phyloP scores from a whole-genome alignment of 2,329 filamentous ascomycete species.

The Ophiostoma sp. region DNA sequence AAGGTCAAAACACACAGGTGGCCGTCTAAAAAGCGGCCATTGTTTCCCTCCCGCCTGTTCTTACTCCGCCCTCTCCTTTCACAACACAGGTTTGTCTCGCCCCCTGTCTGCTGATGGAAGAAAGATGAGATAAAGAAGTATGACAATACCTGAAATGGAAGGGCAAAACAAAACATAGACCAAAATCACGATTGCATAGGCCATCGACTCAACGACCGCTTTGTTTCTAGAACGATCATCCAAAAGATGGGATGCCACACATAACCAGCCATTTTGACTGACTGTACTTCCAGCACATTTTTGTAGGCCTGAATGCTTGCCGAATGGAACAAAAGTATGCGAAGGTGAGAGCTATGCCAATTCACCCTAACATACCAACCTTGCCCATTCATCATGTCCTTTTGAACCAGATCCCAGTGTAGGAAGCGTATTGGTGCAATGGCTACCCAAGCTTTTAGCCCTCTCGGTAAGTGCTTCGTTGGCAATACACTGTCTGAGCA shows the following conservation, averaged over 20 bases:
- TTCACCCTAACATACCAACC: neutral
- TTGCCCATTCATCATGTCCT: neutral
- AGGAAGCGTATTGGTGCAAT: neutral
- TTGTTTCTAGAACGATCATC: constrained; percentile 6
- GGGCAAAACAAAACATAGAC: neutral
- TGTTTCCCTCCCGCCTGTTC: neutral
- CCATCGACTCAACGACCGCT: neutral
- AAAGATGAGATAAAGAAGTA: neutral
- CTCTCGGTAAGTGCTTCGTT: constrained; percentile 22
- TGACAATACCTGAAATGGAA: too few species aligned
- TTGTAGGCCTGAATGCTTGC: neutral
- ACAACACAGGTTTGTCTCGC: neutral
- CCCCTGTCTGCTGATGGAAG: neutral
- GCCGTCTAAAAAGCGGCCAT: neutral
- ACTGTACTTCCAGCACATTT: neutral
- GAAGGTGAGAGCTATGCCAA: neutral
- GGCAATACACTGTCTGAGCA: constrained; percentile 14
- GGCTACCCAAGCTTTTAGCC: constrained; percentile 20
- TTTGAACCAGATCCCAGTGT: neutral
- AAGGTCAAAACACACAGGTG: neutral
- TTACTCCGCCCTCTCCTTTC: neutral
- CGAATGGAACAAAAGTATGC: neutral
- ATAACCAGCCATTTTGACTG: too few species aligned
- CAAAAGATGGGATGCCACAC: neutral
- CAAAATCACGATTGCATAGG: neutral